Conservation (phyloP, 768 basidiomycete species). For the Nidularia pulvinata region DNA sequence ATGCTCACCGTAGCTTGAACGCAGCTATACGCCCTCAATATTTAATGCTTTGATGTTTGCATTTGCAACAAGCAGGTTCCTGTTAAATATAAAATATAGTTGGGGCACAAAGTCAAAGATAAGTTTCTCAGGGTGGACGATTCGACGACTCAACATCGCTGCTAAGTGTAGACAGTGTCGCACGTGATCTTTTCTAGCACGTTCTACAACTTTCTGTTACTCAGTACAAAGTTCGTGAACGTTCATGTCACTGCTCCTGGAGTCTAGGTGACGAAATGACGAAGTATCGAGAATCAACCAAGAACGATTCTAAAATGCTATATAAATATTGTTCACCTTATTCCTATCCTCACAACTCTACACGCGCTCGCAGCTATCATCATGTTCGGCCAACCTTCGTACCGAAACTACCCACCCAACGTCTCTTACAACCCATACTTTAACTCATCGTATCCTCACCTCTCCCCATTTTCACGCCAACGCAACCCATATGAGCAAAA, state of each 20-base stretch:
- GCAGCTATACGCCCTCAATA: too few relatives aligned
- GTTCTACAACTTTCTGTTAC: constrained; percentile 17
- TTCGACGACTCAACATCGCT: background rate
- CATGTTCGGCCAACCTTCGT: constrained; percentile 23
- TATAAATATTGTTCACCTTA: too few relatives aligned
- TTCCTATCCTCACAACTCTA: too few relatives aligned
- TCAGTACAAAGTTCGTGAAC: constrained; percentile 3
- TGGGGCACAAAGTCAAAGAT: too few relatives aligned
- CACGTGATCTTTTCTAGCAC: constrained; percentile 7
- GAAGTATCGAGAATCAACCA: constrained; percentile 1
- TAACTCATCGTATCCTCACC: constrained; percentile 9
- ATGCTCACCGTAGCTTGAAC: too few relatives aligned
- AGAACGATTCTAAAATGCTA: constrained; percentile 1
- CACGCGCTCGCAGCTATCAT: background rate
- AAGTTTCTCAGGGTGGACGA: too few relatives aligned
- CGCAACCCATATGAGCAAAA: background rate
- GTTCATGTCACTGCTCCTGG: constrained; percentile 11
- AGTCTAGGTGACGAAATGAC: constrained; percentile 9
- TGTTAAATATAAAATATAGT: too few relatives aligned
- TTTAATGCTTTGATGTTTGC: too few relatives aligned
- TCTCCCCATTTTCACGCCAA: background rate
- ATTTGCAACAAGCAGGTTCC: too few relatives aligned
- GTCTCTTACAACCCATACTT: constrained; percentile 22
- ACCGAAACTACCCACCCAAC: constrained; percentile 13
- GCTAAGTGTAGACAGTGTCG: background rate